Conservation (phyloP, 768 basidiomycete genomes). For the Phanerodontia chrysosporium region DNA sequence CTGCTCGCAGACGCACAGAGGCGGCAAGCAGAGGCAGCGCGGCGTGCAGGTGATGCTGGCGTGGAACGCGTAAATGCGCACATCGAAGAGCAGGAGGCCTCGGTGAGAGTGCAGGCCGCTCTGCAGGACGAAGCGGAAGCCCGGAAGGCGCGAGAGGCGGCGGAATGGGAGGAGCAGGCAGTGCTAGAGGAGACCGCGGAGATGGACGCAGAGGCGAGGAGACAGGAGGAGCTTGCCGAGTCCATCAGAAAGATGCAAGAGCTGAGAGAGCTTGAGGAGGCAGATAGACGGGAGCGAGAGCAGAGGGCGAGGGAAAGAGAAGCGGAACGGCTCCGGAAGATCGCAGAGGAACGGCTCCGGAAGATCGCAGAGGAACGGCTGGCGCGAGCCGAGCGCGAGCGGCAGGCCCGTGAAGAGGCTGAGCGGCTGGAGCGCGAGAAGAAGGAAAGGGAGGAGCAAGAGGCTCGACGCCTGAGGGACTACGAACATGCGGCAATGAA, state of each 20-base stretch:
- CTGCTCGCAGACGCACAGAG: not conserved
- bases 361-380: not conserved
- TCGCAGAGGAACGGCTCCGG: not conserved
- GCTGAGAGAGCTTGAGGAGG: not conserved
- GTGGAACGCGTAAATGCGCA: not conserved
- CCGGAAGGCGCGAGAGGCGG: not conserved
- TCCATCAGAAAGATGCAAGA: constrained; percentile 2
- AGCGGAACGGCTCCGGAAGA: not conserved
- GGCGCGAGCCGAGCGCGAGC: not conserved
- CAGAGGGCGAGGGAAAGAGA: not conserved
- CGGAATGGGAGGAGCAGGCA: not conserved
- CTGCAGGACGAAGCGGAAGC: not conserved
- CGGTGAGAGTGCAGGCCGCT: not conserved
- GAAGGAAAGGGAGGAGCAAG: not conserved
- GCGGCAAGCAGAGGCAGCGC: not conserved
- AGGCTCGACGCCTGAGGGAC: not conserved
- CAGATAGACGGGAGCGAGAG: not conserved
- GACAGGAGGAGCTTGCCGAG: not conserved
- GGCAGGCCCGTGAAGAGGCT: not conserved
- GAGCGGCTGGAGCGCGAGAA: constrained; percentile 1
- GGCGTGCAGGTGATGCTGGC: not conserved
- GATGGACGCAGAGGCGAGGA: not conserved
- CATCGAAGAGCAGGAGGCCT: not conserved
- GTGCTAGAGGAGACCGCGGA: not conserved
- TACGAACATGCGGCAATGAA: constrained; percentile 2